Evolutionary conservation across 495 filamentous ascomycete species (phyloP).

Genomic region (Penicillium parvum): DNA sequence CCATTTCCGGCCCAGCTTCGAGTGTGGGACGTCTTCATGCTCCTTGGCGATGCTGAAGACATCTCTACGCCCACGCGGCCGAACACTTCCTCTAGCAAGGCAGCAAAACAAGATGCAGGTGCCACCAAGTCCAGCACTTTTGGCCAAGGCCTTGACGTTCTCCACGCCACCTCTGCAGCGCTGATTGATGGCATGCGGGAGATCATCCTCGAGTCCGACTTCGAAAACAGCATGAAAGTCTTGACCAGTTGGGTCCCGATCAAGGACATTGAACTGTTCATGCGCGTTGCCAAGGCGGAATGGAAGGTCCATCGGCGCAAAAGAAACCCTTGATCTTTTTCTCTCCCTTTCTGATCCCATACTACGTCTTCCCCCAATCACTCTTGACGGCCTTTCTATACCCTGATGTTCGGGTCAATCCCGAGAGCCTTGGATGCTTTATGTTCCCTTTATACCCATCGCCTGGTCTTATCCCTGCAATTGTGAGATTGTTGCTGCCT

Average conservation of each 20-base stretch:
- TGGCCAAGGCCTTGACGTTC: constrained; percentile 70
- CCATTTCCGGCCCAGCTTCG: constrained; percentile 96
- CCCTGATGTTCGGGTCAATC: constrained; percentile 22
- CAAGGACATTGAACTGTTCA: constrained; percentile 88
- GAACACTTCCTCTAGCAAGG: constrained; percentile 43
- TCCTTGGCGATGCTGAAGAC: constrained; percentile 71
- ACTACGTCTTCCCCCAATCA: constrained; percentile 4
- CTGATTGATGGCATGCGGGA: constrained; percentile 90
- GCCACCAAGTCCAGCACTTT: constrained; percentile 38
- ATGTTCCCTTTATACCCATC: constrained; percentile 19
- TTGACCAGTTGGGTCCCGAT: constrained; percentile 95
- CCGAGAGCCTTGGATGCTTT: constrained; percentile 18
- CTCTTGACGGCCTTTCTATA: constrained; percentile 19
- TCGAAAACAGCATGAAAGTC: constrained; percentile 97
- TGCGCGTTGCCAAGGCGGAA: constrained; percentile 89
- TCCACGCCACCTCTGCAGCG: constrained; percentile 87
- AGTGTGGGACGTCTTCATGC: constrained; percentile 98
- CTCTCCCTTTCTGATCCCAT: background rate
- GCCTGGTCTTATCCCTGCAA: constrained; percentile 7
- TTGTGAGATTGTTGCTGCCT: constrained; percentile 5
- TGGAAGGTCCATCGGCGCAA: constrained; percentile 71
- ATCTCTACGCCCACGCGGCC: constrained; percentile 7
- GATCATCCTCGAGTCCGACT: constrained; percentile 88
- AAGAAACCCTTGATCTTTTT: constrained; percentile 18
- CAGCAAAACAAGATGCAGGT: constrained; percentile 22